Conservation (phyloP, 108 stramenopile genomes). For the Schizochytrium sp. region DNA sequence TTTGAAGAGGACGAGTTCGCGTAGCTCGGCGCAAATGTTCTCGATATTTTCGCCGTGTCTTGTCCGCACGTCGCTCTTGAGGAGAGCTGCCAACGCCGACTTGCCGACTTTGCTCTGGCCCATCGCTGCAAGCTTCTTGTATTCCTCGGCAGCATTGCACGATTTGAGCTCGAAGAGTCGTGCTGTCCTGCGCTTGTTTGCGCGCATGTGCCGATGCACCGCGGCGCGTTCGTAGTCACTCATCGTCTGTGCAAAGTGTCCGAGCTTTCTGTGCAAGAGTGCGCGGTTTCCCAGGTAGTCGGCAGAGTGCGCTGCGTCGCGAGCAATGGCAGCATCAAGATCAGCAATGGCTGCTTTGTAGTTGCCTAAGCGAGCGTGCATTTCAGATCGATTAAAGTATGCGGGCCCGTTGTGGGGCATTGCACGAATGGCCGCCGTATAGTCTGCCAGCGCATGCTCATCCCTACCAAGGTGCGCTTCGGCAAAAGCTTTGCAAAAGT, state of each 20-base stretch:
- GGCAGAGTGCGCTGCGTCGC: not conserved
- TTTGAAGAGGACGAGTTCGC: not conserved
- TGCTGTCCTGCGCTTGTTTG: not conserved
- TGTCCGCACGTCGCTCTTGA: not conserved
- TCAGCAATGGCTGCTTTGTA: not conserved
- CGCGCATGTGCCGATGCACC: not conserved
- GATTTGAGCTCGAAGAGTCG: not conserved
- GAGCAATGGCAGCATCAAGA: not conserved
- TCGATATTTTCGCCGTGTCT: not conserved
- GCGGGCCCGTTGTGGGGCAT: not conserved
- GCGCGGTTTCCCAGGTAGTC: not conserved
- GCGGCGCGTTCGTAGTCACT: not conserved
- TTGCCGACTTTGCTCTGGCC: not conserved
- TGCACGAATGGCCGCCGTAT: not conserved
- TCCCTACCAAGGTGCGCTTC: not conserved
- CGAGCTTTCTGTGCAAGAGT: not conserved
- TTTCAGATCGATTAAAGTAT: not conserved
- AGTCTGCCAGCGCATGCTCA: not conserved
- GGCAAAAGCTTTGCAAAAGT: not conserved
- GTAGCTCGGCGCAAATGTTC: not conserved
- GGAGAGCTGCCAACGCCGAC: not conserved
- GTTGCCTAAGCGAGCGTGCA: not conserved
- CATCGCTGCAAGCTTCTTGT: not conserved
- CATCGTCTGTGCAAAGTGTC: not conserved
- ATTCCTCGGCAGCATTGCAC: not conserved